Conservation (phyloP, 805 yeast species). For the Ogataea sp. region DNA sequence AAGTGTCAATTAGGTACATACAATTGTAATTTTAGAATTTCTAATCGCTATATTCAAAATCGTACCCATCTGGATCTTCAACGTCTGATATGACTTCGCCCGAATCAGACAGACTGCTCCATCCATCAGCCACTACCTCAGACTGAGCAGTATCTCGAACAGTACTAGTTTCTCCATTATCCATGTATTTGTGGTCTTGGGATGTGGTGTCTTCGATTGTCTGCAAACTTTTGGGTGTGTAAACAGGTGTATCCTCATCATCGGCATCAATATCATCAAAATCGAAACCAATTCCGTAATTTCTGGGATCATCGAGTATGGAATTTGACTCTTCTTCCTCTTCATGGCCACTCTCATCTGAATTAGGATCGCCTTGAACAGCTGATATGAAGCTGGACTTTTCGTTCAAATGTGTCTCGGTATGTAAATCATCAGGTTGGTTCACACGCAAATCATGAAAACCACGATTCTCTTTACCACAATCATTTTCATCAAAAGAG, state of each 20-base stretch:
- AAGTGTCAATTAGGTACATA: background rate
- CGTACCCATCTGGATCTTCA: conserved; percentile 28
- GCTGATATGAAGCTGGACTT: too few species aligned
- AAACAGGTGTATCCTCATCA: conserved; percentile 6
- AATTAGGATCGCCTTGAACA: background rate
- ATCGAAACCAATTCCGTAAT: conserved; percentile 16
- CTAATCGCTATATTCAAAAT: conserved; percentile 35
- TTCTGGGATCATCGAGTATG: conserved; percentile 6
- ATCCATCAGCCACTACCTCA: conserved; percentile 4
- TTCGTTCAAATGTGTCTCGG: too few species aligned
- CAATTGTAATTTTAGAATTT: conserved; percentile 15
- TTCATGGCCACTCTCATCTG: background rate
- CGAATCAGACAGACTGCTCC: conserved; percentile 8
- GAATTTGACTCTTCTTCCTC: background rate
- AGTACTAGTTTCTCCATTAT: too few species aligned
- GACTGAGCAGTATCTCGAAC: too few species aligned
- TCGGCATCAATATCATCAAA: conserved; percentile 5
- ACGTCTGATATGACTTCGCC: background rate
- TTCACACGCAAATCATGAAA: too few species aligned
- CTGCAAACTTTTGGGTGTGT: too few species aligned
- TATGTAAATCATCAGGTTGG: too few species aligned
- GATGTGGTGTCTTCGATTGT: conserved; percentile 5
- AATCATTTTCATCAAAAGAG: background rate
- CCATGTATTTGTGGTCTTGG: too few species aligned
- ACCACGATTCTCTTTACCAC: too few species aligned